phyloP scores from a whole-genome alignment of 495 filamentous ascomycete species.

The Chlorociboria aeruginascens region DNA sequence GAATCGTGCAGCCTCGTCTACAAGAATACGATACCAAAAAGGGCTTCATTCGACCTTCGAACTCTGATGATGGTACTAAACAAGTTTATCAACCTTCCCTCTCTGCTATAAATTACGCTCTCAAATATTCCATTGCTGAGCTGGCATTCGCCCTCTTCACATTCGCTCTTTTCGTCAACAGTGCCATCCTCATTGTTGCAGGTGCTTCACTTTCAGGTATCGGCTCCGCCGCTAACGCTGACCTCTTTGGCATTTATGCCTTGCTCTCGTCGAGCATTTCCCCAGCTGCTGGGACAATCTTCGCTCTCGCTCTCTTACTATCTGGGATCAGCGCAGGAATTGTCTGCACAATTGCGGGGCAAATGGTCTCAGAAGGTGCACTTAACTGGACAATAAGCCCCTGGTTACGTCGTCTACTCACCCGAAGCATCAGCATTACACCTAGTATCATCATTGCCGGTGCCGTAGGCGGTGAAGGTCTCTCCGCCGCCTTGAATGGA shows the following conservation, averaged over 20 bases:
- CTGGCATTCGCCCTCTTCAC: conserved; percentile 71
- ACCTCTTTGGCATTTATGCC: conserved; percentile 75
- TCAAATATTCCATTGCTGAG: conserved; percentile 71
- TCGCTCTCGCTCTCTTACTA: conserved; percentile 42
- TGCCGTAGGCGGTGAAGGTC: conserved; percentile 58
- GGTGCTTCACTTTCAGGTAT: conserved; percentile 61
- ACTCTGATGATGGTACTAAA: conserved; percentile 26
- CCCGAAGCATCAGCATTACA: conserved; percentile 61
- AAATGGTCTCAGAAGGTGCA: conserved; percentile 48
- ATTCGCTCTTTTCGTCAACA: conserved; percentile 91
- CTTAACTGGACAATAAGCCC: conserved; percentile 35
- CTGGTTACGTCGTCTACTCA: conserved; percentile 39
- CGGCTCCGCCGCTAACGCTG: conserved; percentile 44
- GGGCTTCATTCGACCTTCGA: conserved; percentile 37
- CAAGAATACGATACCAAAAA: conserved; percentile 58
- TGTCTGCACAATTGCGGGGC: conserved; percentile 47
- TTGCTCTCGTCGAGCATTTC: conserved; percentile 58
- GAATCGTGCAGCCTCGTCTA: conserved; percentile 74
- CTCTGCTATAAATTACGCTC: conserved; percentile 61
- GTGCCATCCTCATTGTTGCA: conserved; percentile 78
- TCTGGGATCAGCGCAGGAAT: conserved; percentile 42
- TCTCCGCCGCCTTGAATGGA: conserved; percentile 62
- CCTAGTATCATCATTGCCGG: conserved; percentile 75
- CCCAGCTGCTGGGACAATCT: conserved; percentile 49
- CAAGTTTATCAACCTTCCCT: conserved; percentile 65